Percentiles rank a stretch among this genome's conserved stretches.
Evolutionary conservation across 345 rosid species (phyloP).

Genomic region (Eucalyptus sp.): DNA sequence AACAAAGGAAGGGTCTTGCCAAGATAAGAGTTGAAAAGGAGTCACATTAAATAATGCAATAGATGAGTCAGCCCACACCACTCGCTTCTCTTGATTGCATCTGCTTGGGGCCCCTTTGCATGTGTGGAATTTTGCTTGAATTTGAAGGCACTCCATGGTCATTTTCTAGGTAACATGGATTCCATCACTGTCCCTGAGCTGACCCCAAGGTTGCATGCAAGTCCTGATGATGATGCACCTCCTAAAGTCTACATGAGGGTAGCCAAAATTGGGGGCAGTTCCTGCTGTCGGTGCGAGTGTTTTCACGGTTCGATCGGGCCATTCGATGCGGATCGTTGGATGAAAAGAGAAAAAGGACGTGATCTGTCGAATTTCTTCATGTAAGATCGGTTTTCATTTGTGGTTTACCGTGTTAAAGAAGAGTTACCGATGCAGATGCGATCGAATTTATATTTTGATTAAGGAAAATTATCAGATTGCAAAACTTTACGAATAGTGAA

Average conservation of each 20-base stretch:
- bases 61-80: neutral
- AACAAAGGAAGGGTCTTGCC: neutral
- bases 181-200: neutral
- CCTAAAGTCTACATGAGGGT: neutral
- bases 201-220: neutral
- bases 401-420: accelerated
- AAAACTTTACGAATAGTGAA: neutral
- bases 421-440: accelerated
- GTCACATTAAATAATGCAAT: neutral
- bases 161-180: neutral
- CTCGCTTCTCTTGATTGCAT: neutral
- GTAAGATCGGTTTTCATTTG: accelerated
- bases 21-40: neutral
- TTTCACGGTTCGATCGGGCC: accelerated
- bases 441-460: neutral
- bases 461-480: neutral
- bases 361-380: accelerated
- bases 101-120: neutral
- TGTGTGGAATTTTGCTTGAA: neutral
- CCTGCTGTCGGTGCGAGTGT: neutral
- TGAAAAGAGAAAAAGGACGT: neutral
- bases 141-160: neutral
- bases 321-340: accelerated
- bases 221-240: accelerated
- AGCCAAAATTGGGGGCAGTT: neutral